Evolutionary conservation across 495 filamentous ascomycete genomes (phyloP), one percentile per base, ranked within the genome.

Genomic region (Penicillium alfredii): DNA sequence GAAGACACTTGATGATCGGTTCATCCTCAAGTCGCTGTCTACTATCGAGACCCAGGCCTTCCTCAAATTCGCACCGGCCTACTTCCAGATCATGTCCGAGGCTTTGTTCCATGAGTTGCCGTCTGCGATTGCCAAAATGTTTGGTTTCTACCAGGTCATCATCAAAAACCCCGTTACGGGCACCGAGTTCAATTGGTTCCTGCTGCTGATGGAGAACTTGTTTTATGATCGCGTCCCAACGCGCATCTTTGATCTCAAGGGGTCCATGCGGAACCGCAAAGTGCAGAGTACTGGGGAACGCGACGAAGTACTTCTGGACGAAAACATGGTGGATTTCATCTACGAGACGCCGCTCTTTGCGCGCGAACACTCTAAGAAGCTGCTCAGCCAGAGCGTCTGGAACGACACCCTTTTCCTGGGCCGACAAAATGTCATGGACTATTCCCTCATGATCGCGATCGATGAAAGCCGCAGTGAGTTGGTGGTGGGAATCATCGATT

Each of bases 281-380:
- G 92, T 94, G 23, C 81, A 96, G 52, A 84, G 82, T 30, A 99
- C 92, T 4, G 92, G 92, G 33, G 88, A 97, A 58, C 82, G 85
- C 44, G 87, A 96, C 47, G 92, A 99, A 57, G 92, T 99, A 5
- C 76, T 99, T 12, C 77, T 97, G 4, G 92, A 99, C 51, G 92
- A 97, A 55, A 99, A 99, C 65, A 94, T 99, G 80, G 92, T 99
- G 7, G 92, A 99, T 53, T 95, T 93, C 53, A 97, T 99, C 49
- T 97, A 94, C 57, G 92, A 97, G 56, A 89, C 87, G 1, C 92
- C 92, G 0, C 73, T 99, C 11, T 99, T 97, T 55, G 80, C 86
- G 1, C 78, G 92, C 11, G 92, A 97, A 52, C 89, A 96, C 56
- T 84, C 83, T 8, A 94, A 94, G 67, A 89, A 85, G 47, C 69